Evolutionary conservation across 2,329 filamentous ascomycete species (phyloP).

Genomic region (Lecanicillium sp.): DNA sequence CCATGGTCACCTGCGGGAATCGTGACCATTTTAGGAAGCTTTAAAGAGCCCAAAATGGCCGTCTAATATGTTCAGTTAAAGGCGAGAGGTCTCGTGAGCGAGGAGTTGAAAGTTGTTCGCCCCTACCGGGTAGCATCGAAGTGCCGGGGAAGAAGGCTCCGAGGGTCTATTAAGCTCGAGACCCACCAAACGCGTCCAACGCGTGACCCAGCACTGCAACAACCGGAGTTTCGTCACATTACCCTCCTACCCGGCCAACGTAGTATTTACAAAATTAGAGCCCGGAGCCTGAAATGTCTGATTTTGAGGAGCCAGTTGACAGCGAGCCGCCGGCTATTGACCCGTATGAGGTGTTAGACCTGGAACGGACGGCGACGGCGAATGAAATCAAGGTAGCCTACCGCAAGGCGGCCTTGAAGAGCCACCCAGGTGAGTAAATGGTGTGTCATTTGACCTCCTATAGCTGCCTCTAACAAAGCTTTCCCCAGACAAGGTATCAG

Average conservation of each 20-base stretch:
- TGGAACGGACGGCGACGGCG: constrained; percentile 62
- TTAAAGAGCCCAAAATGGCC: background rate
- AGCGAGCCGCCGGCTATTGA: constrained; percentile 55
- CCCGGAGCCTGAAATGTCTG: constrained; percentile 29
- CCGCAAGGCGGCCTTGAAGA: constrained; percentile 77
- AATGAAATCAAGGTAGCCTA: constrained; percentile 86
- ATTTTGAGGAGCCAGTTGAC: constrained; percentile 43
- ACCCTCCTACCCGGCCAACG: constrained; percentile 3
- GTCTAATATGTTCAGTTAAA: no score
- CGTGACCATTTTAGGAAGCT: background rate
- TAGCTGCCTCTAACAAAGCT: constrained; percentile 11
- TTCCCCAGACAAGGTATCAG: constrained; percentile 64
- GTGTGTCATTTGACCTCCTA: no score
- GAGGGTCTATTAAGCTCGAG: background rate
- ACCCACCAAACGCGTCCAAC: background rate
- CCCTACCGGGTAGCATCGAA: background rate
- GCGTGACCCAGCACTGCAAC: no score
- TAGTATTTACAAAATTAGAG: constrained; percentile 8
- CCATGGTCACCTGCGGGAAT: constrained; percentile 31
- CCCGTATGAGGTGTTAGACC: constrained; percentile 71
- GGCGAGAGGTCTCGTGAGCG: no score
- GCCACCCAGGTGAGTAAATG: constrained; percentile 65
- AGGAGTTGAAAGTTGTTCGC: background rate
- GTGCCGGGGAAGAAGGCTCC: background rate
- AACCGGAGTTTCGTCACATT: constrained; percentile 3